Evolutionary conservation across 2,329 filamentous ascomycete genomes (phyloP), one percentile per base, ranked within the genome.

Genomic region (Verticillium zaregamsianum): DNA sequence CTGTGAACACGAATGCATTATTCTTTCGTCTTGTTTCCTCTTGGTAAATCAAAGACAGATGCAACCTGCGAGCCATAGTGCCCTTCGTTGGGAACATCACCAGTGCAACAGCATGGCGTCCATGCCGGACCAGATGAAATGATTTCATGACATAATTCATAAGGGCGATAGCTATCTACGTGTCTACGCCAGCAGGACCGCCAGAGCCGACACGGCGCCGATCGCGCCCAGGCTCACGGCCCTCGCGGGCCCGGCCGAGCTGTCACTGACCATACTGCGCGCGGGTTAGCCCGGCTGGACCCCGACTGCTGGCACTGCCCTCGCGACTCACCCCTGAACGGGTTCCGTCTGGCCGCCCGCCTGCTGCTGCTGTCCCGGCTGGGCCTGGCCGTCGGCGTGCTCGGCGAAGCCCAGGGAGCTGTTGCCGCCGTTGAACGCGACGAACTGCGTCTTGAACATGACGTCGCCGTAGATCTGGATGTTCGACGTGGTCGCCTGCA

Each of bases 391-490:
- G 55, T 35, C 54, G 20, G 64, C 23, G 52, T 65, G 64, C 64
- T 64, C 62, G 15, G 82, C 83, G 70, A 86, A 78, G 14, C 81
- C 82, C 35, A 86, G 70, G 3, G 79, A 77, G 70, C 80, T 82
- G 73, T 86, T 84, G 55, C 81, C 83, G 37, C 76, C 79, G 70
- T 86, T 81, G 69, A 86, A 86, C 17, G 78, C 83, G 28, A 86
- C 81, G 67, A 85, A 86, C 69, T 86, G 81, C 35, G 81, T 83
- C 76, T 86, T 86, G 77, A 87, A 86, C 70, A 87, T 81, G 67
- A 86, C 81, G 68, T 86, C 84, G 20, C 85, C 84, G 68, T 83
- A 86, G 70, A 92, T 87, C 73, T 87, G 84, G 40, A 89, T 72
- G 32, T 77, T 74, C 15, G 77, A 76, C 1, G 80, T 78, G 56